A percentile compares a stretch with the other conserved stretches of the same genome.
These are phyloP conservation scores for Venturia carpophila DNA, from an alignment of 2,329 filamentous ascomycete species.

Conservation along the genomic window DNA sequence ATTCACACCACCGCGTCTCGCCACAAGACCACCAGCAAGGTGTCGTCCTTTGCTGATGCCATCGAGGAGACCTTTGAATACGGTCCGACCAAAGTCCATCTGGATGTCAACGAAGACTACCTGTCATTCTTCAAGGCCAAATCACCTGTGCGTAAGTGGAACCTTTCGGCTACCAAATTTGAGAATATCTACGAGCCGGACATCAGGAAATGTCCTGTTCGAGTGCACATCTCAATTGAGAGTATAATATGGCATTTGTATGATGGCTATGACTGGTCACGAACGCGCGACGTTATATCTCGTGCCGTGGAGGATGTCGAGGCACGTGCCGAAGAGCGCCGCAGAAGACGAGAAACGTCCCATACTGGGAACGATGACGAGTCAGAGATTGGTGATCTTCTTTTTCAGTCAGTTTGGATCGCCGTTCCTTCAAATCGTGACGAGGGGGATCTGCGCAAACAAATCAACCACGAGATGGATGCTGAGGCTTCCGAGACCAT, in stretches of 20 bases:
- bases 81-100: slow-evolving; percentile 30
- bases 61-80: slow-evolving; percentile 49
- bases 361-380: slow-evolving; percentile 60
- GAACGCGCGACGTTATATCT: slow-evolving; percentile 76
- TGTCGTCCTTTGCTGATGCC: slow-evolving; percentile 36
- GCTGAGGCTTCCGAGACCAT: slow-evolving; percentile 83
- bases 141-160: slow-evolving; percentile 63
- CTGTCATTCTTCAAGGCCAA: slow-evolving; percentile 65
- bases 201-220: slow-evolving; percentile 61
- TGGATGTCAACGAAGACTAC: slow-evolving; percentile 33
- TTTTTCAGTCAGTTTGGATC: slow-evolving; percentile 99
- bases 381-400: slow-evolving; percentile 82
- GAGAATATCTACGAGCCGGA: slow-evolving; percentile 55
- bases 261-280: slow-evolving; percentile 94
- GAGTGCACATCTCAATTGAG: slow-evolving; percentile 72
- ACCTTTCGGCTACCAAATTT: slow-evolving; percentile 68
- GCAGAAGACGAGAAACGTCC: slow-evolving; percentile 48
- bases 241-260: slow-evolving; percentile 97
- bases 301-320: slow-evolving; percentile 87
- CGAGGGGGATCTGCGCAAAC: slow-evolving; percentile 68
- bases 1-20: background rate
- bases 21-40: background rate
- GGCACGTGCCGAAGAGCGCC: slow-evolving; percentile 67
- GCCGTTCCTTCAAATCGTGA: slow-evolving; percentile 82
- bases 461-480: slow-evolving; percentile 82